phyloP scores from a whole-genome alignment of 75 land plant genomes.

The Cryptomeria japonica region DNA sequence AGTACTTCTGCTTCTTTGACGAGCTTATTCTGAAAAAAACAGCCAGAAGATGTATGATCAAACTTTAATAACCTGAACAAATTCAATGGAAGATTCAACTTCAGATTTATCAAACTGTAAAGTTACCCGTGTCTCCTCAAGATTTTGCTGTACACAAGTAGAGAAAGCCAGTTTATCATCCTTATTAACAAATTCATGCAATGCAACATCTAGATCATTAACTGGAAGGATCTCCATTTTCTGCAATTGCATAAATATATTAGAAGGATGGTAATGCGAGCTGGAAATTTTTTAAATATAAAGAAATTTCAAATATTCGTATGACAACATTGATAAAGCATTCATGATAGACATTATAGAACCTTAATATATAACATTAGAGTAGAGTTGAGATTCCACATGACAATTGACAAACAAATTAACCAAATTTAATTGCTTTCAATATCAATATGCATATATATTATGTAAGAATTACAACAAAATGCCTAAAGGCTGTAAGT shows the following conservation, averaged over 20 bases:
- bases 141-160: constrained; percentile 77
- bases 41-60: constrained; percentile 1
- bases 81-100: background rate
- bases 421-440: no score
- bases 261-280: background rate
- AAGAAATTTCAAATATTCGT: no score
- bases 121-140: constrained; percentile 89
- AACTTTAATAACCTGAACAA: background rate
- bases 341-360: no score
- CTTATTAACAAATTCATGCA: constrained; percentile 97
- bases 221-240: constrained; percentile 99
- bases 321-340: no score
- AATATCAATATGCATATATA: no score
- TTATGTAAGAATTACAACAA: no score
- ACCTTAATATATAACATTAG: no score
- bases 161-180: constrained; percentile 94
- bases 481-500: no score
- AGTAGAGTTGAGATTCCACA: no score
- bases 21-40: constrained; percentile 64
- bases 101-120: background rate
- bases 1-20: constrained; percentile 57
- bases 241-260: constrained; percentile 40
- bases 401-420: no score
- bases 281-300: no score
- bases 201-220: constrained; percentile 89